Percentiles rank a stretch among this genome's conserved stretches.
These are phyloP conservation scores for Calonectria fujianensis DNA, from an alignment of 2,329 filamentous ascomycete species.

Conservation along the genomic window DNA sequence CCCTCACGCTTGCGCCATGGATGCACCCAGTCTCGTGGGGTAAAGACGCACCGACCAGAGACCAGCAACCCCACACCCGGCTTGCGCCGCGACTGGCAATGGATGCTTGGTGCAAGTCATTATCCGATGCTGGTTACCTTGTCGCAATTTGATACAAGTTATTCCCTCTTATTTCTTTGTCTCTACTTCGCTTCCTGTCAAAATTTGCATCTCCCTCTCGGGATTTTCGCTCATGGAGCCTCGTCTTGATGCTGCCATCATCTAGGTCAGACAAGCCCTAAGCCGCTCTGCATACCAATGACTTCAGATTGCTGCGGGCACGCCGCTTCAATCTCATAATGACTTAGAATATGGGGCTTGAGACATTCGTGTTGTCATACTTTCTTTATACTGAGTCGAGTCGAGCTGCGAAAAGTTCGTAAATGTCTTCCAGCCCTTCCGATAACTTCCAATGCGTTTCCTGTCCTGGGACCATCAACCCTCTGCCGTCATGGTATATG, in stretches of 20 bases:
- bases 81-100: slow-evolving; percentile 13
- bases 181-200: neutral
- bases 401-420: slow-evolving; percentile 37
- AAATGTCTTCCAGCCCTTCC: slow-evolving; percentile 26
- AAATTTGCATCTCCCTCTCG: neutral
- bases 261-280: slow-evolving; percentile 27
- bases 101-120: slow-evolving; percentile 1
- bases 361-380: neutral
- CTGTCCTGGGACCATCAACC: slow-evolving; percentile 31
- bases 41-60: slow-evolving; percentile 42
- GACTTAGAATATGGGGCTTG: neutral
- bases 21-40: slow-evolving; percentile 50
- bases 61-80: slow-evolving; percentile 32
- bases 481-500: slow-evolving; percentile 40
- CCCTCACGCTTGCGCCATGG: slow-evolving; percentile 45
- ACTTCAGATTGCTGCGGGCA: neutral
- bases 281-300: neutral
- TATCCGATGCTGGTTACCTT: neutral
- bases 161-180: neutral
- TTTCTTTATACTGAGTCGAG: slow-evolving; percentile 9
- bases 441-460: slow-evolving; percentile 45
- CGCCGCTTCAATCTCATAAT: neutral
- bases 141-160: neutral
- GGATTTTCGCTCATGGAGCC: neutral
- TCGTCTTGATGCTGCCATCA: neutral